A percentile compares a stretch with the other conserved stretches of the same genome.
phyloP scores from a whole-genome alignment of 257 asterid species.

The Solanum arcanum region DNA sequence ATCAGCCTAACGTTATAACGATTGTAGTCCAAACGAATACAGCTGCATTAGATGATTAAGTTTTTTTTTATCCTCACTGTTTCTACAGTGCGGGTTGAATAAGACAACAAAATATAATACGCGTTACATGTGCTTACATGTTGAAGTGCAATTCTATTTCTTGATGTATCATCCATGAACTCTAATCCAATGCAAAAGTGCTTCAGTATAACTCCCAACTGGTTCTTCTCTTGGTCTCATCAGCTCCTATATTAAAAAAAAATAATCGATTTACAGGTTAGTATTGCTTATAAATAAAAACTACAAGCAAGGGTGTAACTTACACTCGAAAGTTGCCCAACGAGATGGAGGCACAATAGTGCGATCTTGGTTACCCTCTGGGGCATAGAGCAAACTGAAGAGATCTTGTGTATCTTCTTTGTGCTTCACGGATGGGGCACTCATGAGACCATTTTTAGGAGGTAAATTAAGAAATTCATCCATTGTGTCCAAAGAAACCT shows the following conservation, averaged over 20 bases:
- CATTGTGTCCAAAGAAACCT: constrained; percentile 62
- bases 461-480: constrained; percentile 12
- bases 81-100: neutral
- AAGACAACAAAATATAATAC: neutral
- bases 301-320: constrained; percentile 12
- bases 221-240: constrained; percentile 1
- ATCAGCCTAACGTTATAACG: neutral
- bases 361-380: constrained; percentile 54
- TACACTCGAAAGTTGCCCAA: constrained; percentile 97
- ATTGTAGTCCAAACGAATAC: neutral
- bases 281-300: neutral
- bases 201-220: neutral
- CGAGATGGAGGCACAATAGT: constrained; percentile 79
- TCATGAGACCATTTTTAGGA: constrained; percentile 6
- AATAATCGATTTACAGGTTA: neutral
- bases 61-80: neutral
- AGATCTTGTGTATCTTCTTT: constrained; percentile 47
- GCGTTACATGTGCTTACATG: neutral
- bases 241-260: constrained; percentile 5
- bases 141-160: neutral
- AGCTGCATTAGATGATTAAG: neutral
- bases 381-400: constrained; percentile 57
- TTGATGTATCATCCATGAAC: neutral
- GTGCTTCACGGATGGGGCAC: constrained; percentile 17
- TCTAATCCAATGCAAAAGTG: neutral